phyloP scores from a whole-genome alignment of 2,329 filamentous ascomycete species.

The Verticillium dahliae region DNA sequence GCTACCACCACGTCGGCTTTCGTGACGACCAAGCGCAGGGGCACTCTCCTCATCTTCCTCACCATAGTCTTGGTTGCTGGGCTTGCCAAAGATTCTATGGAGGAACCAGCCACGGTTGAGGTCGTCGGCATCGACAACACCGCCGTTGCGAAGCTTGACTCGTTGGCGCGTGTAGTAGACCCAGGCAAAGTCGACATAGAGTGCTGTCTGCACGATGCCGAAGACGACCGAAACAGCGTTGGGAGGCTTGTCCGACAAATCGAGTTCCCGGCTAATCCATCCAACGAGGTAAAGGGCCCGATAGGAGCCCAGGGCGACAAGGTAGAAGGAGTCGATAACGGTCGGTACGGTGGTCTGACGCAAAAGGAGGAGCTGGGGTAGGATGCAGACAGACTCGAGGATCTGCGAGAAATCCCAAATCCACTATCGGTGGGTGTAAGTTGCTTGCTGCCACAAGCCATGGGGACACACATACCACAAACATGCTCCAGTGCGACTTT shows the following conservation, averaged over 20 bases:
- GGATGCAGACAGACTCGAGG: conserved; percentile 83
- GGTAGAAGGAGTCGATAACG: conserved; percentile 95
- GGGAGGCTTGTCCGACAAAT: conserved; percentile 50
- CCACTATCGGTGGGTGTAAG: conserved; percentile 44
- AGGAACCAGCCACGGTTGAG: conserved; percentile 80
- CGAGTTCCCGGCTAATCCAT: conserved; percentile 69
- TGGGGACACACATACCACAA: conserved; percentile 32
- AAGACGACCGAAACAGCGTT: conserved; percentile 76
- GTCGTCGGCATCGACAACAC: conserved; percentile 86
- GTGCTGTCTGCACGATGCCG: conserved; percentile 78
- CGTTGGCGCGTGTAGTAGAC: conserved; percentile 91
- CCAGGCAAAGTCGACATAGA: conserved; percentile 94
- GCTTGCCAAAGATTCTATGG: conserved; percentile 65
- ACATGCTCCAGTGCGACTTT: conserved; percentile 38
- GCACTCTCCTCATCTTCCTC: conserved; percentile 56
- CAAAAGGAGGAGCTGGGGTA: conserved; percentile 85
- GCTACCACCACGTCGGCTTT: conserved; percentile 18
- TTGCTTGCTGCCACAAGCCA: background rate
- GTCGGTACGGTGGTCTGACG: conserved; percentile 94
- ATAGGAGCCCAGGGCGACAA: conserved; percentile 80
- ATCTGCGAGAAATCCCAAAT: conserved; percentile 86
- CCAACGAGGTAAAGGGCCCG: conserved; percentile 85
- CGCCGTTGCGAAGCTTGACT: conserved; percentile 85
- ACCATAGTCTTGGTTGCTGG: conserved; percentile 39
- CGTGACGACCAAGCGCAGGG: conserved; percentile 33